Percentiles rank a stretch among this genome's conserved stretches.
These are phyloP conservation scores for Lolium multiflorum DNA, from an alignment of 176 grass and related monocot genomes.

Conservation along the genomic window DNA sequence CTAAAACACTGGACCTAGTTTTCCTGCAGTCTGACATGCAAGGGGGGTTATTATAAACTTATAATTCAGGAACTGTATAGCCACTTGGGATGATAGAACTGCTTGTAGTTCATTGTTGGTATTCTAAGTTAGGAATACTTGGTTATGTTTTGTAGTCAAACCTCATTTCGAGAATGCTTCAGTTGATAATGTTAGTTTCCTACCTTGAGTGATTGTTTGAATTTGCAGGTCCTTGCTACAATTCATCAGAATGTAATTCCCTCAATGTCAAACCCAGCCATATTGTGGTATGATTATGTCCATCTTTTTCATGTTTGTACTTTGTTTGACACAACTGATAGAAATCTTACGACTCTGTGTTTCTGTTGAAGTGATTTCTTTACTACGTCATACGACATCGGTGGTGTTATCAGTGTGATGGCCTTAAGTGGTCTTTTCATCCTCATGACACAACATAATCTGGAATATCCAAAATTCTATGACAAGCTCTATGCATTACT, in stretches of 20 bases:
- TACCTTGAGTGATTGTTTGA: conserved; percentile 23
- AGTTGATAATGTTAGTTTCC: conserved; percentile 5
- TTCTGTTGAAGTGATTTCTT: conserved; percentile 90
- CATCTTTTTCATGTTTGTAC: conserved; percentile 6
- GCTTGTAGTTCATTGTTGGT: background rate
- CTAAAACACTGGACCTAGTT: background rate
- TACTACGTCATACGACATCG: conserved; percentile 96
- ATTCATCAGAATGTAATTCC: conserved; percentile 92
- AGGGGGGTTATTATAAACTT: background rate
- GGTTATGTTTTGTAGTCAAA: background rate
- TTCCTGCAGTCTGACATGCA: background rate
- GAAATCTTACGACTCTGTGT: conserved; percentile 19
- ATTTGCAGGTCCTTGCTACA: conserved; percentile 83
- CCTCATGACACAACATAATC: conserved; percentile 93
- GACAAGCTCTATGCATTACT: conserved; percentile 90
- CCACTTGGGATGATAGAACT: conserved; percentile 16
- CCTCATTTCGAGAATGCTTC: background rate
- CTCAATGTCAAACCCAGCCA: conserved; percentile 86
- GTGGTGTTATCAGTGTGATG: conserved; percentile 98
- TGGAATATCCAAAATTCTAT: conserved; percentile 96
- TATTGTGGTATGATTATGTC: conserved; percentile 71
- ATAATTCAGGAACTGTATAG: background rate
- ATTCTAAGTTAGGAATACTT: background rate
- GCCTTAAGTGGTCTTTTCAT: conserved; percentile 93
- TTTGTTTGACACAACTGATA: conserved; percentile 26